A percentile compares a stretch with the other conserved stretches of the same genome.
Conservation (phyloP, 345 rosid species). For the Camelina laxa region DNA sequence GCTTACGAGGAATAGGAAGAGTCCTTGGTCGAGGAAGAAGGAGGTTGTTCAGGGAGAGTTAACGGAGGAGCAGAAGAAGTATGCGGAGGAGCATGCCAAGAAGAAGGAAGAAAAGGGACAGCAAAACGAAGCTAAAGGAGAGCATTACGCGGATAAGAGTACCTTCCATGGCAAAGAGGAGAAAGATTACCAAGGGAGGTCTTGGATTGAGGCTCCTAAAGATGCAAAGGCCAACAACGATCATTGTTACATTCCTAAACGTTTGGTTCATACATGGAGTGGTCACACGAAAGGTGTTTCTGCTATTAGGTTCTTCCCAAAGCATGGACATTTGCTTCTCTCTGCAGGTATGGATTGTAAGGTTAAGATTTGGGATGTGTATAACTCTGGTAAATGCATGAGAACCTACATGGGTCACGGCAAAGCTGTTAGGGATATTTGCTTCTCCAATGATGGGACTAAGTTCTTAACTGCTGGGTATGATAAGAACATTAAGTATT, state of each 20-base stretch:
- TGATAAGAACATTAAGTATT: conserved; percentile 94
- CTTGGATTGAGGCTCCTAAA: conserved; percentile 94
- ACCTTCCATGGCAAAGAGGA: conserved; percentile 98
- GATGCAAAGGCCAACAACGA: conserved; percentile 92
- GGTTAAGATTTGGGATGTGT: conserved; percentile 99
- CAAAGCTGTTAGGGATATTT: conserved; percentile 92
- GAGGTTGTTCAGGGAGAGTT: conserved; percentile 76
- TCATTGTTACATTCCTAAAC: conserved; percentile 87
- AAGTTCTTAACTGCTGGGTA: conserved; percentile 94
- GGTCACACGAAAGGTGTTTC: conserved; percentile 88
- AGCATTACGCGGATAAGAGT: conserved; percentile 75
- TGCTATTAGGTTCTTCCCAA: conserved; percentile 93
- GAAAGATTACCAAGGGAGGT: conserved; percentile 93
- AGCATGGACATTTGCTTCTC: conserved; percentile 93
- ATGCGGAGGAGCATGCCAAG: conserved; percentile 92
- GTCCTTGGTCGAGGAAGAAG: conserved; percentile 98
- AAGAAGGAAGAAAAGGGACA: conserved; percentile 88
- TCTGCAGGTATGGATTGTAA: conserved; percentile 97
- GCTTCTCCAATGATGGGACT: conserved; percentile 91
- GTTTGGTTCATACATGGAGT: conserved; percentile 86
- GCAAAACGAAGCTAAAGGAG: conserved; percentile 70
- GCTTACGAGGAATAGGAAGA: conserved; percentile 82
- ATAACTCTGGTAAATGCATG: conserved; percentile 96
- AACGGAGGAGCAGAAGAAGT: conserved; percentile 97
- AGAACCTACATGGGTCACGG: conserved; percentile 98